These are phyloP conservation scores for Avena insularis DNA, from an alignment of 176 grass and related monocot genomes.

Conservation along the genomic window DNA sequence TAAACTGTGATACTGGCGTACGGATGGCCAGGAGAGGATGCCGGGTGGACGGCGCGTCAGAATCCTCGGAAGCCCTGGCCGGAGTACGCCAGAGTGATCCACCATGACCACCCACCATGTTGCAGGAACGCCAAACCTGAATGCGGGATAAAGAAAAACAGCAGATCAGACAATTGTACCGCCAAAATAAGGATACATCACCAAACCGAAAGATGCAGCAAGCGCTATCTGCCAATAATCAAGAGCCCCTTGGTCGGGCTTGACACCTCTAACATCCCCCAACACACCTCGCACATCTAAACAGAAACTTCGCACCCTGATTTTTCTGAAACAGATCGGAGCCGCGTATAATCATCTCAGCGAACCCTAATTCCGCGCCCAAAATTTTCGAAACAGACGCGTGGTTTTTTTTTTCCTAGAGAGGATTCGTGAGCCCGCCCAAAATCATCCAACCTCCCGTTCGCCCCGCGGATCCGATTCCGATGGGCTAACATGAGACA, in stretches of 20 bases:
- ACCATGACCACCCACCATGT: constrained; percentile 61
- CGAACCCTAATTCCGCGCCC: background rate
- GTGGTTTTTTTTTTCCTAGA: background rate
- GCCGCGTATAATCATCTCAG: background rate
- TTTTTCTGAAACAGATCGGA: background rate
- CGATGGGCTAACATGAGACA: background rate
- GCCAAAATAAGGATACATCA: background rate
- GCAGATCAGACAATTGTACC: background rate
- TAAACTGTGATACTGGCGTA: constrained; percentile 22
- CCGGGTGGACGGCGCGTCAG: background rate
- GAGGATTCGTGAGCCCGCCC: too few relatives aligned
- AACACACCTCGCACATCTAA: background rate
- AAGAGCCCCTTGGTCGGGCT: too few relatives aligned
- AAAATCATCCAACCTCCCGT: background rate
- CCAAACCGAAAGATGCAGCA: background rate
- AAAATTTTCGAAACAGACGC: background rate
- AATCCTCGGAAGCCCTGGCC: constrained; percentile 31
- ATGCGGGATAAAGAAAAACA: background rate
- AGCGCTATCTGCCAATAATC: too few relatives aligned
- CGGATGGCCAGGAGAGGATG: constrained; percentile 49
- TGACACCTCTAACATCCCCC: too few relatives aligned
- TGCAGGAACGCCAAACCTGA: constrained; percentile 1
- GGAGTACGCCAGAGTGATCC: constrained; percentile 36
- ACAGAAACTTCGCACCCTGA: background rate
- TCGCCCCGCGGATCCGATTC: background rate